Percentiles rank a stretch among this genome's conserved stretches.
Conservation (phyloP, 2,329 filamentous ascomycete genomes). For the Pyrenochaeta sp. region DNA sequence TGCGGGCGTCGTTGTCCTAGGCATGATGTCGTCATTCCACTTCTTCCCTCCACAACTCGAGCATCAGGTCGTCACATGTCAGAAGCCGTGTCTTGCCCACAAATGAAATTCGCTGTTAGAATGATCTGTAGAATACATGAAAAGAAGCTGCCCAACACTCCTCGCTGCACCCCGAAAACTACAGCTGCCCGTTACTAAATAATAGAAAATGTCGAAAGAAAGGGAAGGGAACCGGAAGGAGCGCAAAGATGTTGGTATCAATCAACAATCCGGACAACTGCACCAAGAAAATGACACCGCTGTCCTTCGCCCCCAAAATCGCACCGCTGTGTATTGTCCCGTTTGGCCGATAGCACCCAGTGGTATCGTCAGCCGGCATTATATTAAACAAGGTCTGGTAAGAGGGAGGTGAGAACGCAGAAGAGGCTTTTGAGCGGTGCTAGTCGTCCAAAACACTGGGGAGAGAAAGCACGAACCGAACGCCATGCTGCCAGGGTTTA, state of each 20-base stretch:
- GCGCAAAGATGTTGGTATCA: slow-evolving; percentile 56
- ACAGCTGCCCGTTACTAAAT: slow-evolving; percentile 48
- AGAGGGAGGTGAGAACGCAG: slow-evolving; percentile 48
- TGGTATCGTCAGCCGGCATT: slow-evolving; percentile 49
- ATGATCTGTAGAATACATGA: slow-evolving; percentile 54
- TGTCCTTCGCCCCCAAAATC: slow-evolving; percentile 39
- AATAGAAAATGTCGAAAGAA: slow-evolving; percentile 45
- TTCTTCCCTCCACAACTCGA: neutral
- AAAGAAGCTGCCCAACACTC: slow-evolving; percentile 44
- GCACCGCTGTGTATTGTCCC: slow-evolving; percentile 47
- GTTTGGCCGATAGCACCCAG: slow-evolving; percentile 50
- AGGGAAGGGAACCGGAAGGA: slow-evolving; percentile 47
- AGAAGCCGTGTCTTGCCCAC: slow-evolving; percentile 21
- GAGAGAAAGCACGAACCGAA: slow-evolving; percentile 12
- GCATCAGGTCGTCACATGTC: slow-evolving; percentile 5
- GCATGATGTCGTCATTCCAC: slow-evolving; percentile 15
- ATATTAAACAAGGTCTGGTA: slow-evolving; percentile 53
- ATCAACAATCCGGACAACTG: slow-evolving; percentile 53
- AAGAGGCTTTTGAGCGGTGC: slow-evolving; percentile 41
- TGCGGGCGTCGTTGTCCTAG: neutral
- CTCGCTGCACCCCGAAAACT: slow-evolving; percentile 40
- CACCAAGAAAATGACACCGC: slow-evolving; percentile 45
- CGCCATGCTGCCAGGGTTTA: slow-evolving; percentile 57
- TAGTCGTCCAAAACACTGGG: slow-evolving; percentile 29
- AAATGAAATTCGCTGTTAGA: slow-evolving; percentile 53